Percentiles rank a stretch among this genome's conserved stretches.
Conservation (phyloP, 768 basidiomycete genomes). For the Hypholoma fasciculare region DNA sequence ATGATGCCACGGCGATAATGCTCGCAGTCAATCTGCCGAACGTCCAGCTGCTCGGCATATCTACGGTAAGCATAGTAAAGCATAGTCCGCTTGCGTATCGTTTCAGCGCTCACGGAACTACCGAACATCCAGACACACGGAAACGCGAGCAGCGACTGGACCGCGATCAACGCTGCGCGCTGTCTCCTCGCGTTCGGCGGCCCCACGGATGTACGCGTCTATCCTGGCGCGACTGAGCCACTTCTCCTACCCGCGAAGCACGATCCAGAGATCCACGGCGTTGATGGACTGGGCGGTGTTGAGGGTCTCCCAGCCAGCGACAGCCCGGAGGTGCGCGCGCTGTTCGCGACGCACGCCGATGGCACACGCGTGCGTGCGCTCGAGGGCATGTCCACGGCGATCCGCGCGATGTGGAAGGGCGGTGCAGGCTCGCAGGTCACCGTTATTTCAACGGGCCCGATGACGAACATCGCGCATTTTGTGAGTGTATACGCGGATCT, state of each 20-base stretch:
- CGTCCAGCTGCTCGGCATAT: slow-evolving; percentile 77
- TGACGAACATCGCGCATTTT: slow-evolving; percentile 82
- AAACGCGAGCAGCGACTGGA: slow-evolving; percentile 64
- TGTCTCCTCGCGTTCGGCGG: slow-evolving; percentile 78
- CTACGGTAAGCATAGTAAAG: slow-evolving; percentile 54
- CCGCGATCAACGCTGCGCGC: slow-evolving; percentile 72
- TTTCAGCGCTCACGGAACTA: background rate
- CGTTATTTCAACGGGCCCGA: slow-evolving; percentile 77
- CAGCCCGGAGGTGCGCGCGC: slow-evolving; percentile 46
- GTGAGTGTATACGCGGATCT: slow-evolving; percentile 54
- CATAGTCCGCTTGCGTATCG: background rate
- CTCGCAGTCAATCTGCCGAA: slow-evolving; percentile 67
- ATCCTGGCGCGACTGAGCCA: slow-evolving; percentile 70
- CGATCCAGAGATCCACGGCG: slow-evolving; percentile 80
- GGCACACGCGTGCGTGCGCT: slow-evolving; percentile 53
- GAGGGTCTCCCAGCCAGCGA: slow-evolving; percentile 65
- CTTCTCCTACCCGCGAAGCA: slow-evolving; percentile 61
- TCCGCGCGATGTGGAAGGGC: slow-evolving; percentile 55
- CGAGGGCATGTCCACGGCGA: slow-evolving; percentile 63
- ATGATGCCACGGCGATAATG: slow-evolving; percentile 85
- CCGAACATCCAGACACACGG: slow-evolving; percentile 65
- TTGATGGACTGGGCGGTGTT: slow-evolving; percentile 82
- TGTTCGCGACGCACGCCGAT: slow-evolving; percentile 44
- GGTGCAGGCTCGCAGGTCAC: slow-evolving; percentile 63
- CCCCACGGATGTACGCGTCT: slow-evolving; percentile 54